Conservation (phyloP, 2,329 filamentous ascomycete species). For the Aureobasidium namibiae region DNA sequence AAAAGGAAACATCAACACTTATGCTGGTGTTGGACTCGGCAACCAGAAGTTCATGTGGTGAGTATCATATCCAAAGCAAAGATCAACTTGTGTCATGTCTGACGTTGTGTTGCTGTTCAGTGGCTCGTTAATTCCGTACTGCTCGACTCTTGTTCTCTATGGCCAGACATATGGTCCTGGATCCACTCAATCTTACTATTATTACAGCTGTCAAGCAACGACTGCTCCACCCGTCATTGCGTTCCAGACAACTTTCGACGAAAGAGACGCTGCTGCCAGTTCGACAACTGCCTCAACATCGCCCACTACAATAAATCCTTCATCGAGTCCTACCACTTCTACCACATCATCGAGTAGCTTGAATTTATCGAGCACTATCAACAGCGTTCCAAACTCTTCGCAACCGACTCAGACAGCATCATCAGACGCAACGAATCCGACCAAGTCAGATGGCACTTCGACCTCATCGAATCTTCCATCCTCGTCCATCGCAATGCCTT, state of each 20-base stretch:
- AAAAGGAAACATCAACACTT: neutral
- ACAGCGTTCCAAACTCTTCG: neutral
- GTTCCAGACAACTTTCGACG: neutral
- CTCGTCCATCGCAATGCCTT: neutral
- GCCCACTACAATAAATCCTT: neutral
- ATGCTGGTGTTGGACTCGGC: neutral
- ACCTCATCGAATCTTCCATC: neutral
- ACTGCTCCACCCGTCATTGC: neutral
- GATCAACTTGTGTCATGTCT: neutral
- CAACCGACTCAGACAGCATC: neutral
- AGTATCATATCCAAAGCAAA: neutral
- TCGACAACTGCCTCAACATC: neutral
- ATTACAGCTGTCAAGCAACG: neutral
- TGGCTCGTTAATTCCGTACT: slow-evolving; percentile 1
- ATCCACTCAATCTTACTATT: neutral
- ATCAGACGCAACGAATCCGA: neutral
- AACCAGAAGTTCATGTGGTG: neutral
- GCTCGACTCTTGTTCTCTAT: slow-evolving; percentile 4
- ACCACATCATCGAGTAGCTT: no score
- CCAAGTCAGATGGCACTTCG: neutral
- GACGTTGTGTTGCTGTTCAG: neutral
- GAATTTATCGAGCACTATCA: neutral
- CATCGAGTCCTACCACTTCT: neutral
- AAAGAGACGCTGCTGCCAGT: neutral
- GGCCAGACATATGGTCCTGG: neutral